These are phyloP conservation scores for Fraxinus baroniana DNA, from an alignment of 305 asterid species.

Conservation along the genomic window DNA sequence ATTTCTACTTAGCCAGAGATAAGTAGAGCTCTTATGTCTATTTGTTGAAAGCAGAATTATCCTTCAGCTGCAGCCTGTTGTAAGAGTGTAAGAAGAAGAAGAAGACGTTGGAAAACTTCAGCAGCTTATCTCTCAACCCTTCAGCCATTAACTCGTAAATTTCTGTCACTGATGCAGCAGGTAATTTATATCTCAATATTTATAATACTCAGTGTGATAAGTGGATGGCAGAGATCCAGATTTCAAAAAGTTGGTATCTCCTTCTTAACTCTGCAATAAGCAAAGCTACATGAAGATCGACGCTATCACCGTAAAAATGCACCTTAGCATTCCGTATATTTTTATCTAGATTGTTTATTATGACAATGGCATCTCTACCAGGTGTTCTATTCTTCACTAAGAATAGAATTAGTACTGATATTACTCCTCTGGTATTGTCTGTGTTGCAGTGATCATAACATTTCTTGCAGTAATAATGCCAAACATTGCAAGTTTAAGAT, in stretches of 20 bases:
- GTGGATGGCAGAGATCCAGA: background rate
- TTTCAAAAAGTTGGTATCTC: background rate
- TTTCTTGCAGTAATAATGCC: background rate
- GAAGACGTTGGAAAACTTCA: background rate
- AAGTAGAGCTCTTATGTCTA: constrained; percentile 1
- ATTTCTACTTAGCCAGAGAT: constrained; percentile 10
- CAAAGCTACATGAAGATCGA: background rate
- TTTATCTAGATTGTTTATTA: background rate
- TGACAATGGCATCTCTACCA: background rate
- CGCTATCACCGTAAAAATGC: background rate
- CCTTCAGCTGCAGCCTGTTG: background rate
- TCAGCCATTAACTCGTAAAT: background rate
- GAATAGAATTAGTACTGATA: background rate
- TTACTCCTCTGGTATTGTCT: background rate
- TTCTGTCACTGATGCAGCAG: background rate
- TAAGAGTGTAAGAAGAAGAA: constrained; percentile 15
- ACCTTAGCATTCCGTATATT: background rate
- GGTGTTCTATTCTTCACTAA: background rate
- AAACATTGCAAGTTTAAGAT: background rate
- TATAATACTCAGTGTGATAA: background rate
- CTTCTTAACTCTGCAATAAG: constrained; percentile 8
- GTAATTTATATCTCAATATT: constrained; percentile 4
- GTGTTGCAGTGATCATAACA: background rate
- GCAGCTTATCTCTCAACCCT: constrained; percentile 3
- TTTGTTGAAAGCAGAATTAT: background rate